Evolutionary conservation across 768 basidiomycete species (phyloP), one percentile per base, ranked within the genome.

Genomic region (Amylocystis lapponica): DNA sequence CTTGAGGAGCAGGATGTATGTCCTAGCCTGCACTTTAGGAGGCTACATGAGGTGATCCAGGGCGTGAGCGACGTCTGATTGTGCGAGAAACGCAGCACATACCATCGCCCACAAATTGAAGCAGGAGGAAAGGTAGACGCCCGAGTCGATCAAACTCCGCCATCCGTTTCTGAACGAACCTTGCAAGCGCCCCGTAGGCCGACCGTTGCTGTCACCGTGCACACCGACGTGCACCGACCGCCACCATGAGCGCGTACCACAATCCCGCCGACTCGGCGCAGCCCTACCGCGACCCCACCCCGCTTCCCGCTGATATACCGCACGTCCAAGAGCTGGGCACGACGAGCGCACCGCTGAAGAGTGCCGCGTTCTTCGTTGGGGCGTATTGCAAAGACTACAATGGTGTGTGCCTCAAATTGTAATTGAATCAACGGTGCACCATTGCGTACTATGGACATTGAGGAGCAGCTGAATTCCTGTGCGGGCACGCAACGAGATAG

Each of bases 351-450:
- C 96, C 95, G 2, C 71, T 98, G 58, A 97, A 98, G 72, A 89
- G 86, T 54, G 92, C 95, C 1, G 86, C 91, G 7, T 98, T 97
- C 78, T 97, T 97, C 70, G 81, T 99, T 62, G 96, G 92, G 22
- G 84, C 87, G 27, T 78, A 90, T 62, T 99, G 95, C 78, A 91
- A 91, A 66, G 88, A 92, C 45, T 95, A 81, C 69, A 98, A 95
- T 68, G 95, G 95, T 97, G 48, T 40, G 86, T 56, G 39, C 33
- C 30, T 4, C 19, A 23, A 19, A 14, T 7, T 42, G 19, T 30
- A 9, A 9, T 30, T n/a, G 29, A 30, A 30, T 30, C n/a, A 9
- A 30, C 29, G 29, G 29, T 9, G 10, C 29, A 9, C n/a, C 34
- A 35, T 35, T 8, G 34, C 10, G 34, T 35, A 10, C 23, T 16